Percentiles rank a stretch among this genome's conserved stretches.
Evolutionary conservation across 768 basidiomycete genomes (phyloP).

Genomic region (Daedaleopsis sinensis): DNA sequence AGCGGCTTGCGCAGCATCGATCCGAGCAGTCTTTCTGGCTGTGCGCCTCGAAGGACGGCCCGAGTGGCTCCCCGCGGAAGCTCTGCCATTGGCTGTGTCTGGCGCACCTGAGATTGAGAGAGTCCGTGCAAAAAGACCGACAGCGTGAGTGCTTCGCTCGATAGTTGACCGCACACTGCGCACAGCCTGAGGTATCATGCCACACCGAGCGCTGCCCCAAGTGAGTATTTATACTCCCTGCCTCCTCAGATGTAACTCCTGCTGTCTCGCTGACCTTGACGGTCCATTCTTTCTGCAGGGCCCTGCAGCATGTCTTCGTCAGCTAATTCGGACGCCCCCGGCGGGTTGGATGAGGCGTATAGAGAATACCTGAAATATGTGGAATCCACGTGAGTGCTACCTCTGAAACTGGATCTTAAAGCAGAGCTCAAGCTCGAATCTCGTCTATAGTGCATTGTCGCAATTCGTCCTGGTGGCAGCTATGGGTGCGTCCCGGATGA

Average conservation of each 20-base stretch:
- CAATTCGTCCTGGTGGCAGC: not conserved
- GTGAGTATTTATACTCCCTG: not conserved
- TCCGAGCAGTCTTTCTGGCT: no score
- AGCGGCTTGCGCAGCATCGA: no score
- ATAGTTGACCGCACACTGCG: not conserved
- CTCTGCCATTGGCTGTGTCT: no score
- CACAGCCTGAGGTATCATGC: no score
- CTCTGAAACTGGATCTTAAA: not conserved
- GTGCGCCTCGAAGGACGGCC: no score
- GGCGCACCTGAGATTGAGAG: not conserved
- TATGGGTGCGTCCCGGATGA: not conserved
- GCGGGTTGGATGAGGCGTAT: not conserved
- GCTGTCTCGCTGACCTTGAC: not conserved
- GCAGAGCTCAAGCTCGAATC: not conserved
- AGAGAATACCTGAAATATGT: not conserved
- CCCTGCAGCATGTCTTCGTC: slow-evolving; percentile 2
- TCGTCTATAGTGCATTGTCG: not conserved
- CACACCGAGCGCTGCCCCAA: not conserved
- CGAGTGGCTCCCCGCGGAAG: no score
- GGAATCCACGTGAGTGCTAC: not conserved
- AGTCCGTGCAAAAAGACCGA: not conserved
- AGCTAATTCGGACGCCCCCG: not conserved
- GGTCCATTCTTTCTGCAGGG: not conserved
- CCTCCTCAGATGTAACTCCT: not conserved
- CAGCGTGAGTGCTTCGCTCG: not conserved